A percentile compares a stretch with the other conserved stretches of the same genome.
These are phyloP conservation scores for Pyrenula aspistea DNA, from an alignment of 495 filamentous ascomycete genomes.

Conservation along the genomic window DNA sequence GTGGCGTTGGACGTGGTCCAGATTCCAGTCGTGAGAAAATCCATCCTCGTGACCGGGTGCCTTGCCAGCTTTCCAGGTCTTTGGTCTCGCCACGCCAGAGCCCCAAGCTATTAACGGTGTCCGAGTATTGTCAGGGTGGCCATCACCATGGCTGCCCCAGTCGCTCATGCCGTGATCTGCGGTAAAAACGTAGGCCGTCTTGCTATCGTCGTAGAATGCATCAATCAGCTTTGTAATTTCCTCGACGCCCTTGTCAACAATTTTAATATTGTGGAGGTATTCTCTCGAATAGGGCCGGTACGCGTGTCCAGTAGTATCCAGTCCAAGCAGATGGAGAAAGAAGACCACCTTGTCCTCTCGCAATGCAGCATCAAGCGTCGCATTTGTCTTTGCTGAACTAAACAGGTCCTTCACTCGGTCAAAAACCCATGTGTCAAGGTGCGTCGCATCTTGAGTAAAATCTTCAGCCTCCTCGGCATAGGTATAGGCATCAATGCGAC, in stretches of 20 bases:
- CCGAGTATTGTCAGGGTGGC: conserved; percentile 93
- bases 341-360: conserved; percentile 83
- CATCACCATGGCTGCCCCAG: conserved; percentile 94
- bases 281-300: conserved; percentile 90
- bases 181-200: conserved; percentile 94
- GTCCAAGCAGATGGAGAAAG: conserved; percentile 90
- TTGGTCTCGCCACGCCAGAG: conserved; percentile 74
- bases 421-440: conserved; percentile 91
- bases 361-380: conserved; percentile 61
- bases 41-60: conserved; percentile 81
- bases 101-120: conserved; percentile 94
- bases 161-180: conserved; percentile 99
- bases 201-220: conserved; percentile 81
- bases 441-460: conserved; percentile 67
- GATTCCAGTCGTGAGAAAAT: conserved; percentile 80
- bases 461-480: conserved; percentile 84
- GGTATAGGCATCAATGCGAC: conserved; percentile 68
- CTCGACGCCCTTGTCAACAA: conserved; percentile 82
- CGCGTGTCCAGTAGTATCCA: conserved; percentile 86
- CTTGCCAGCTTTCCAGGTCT: conserved; percentile 33
- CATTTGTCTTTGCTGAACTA: conserved; percentile 60
- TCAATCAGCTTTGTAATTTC: conserved; percentile 72
- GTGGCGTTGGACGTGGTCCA: conserved; percentile 68
- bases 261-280: conserved; percentile 87
- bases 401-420: conserved; percentile 84